phyloP scores from a whole-genome alignment of 2,329 filamentous ascomycete genomes.

The Arthrinium phaeospermum region DNA sequence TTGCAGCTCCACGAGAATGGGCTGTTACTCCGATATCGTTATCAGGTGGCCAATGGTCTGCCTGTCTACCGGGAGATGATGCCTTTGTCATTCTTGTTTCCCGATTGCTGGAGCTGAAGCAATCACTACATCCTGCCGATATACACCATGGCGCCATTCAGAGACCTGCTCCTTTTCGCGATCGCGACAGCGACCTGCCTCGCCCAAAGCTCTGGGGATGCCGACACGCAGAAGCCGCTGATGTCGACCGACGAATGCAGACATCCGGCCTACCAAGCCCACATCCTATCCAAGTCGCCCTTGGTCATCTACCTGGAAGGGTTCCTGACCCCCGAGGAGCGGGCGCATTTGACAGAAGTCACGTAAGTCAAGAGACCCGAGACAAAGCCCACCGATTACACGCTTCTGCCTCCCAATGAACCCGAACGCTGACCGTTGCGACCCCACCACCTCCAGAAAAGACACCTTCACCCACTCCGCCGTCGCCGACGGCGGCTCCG shows the following conservation, averaged over 20 bases:
- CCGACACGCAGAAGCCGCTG: conserved; percentile 33
- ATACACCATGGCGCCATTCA: conserved; percentile 26
- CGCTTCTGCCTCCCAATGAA: neutral
- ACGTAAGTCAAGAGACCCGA: conserved; percentile 34
- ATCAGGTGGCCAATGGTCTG: neutral
- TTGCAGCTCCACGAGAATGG: conserved; percentile 7
- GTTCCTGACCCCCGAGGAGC: conserved; percentile 45
- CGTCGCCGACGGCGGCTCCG: conserved; percentile 42
- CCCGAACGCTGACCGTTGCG: neutral
- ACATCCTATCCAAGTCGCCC: conserved; percentile 44
- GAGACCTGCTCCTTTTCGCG: conserved; percentile 28
- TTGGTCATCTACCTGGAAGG: conserved; percentile 46
- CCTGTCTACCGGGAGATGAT: neutral
- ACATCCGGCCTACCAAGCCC: conserved; percentile 40
- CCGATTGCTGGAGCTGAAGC: neutral
- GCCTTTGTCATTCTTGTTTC: neutral
- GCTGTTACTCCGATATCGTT: neutral
- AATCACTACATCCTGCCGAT: conserved; percentile 15
- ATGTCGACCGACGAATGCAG: conserved; percentile 32
- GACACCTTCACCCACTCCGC: conserved; percentile 52
- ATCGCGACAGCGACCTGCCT: conserved; percentile 27
- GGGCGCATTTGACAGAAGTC: conserved; percentile 40
- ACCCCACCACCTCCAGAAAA: conserved; percentile 37
- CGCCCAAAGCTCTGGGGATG: conserved; percentile 30
- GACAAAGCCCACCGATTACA: neutral